phyloP scores from a whole-genome alignment of 2,329 filamentous ascomycete genomes.

The Colletotrichum liaoningense region DNA sequence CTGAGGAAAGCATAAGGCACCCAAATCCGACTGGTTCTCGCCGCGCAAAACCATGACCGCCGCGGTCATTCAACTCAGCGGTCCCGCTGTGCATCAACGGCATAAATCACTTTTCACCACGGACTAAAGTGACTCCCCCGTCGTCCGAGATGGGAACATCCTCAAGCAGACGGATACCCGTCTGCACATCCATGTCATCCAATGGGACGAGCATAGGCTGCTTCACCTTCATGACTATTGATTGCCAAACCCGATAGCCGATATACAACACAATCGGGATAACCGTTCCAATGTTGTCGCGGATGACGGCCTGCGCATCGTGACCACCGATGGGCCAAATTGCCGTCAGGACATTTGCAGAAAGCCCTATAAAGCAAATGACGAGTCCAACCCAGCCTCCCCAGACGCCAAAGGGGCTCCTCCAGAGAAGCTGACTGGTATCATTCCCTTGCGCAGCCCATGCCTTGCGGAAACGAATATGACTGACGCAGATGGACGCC shows the following conservation, averaged over 20 bases:
- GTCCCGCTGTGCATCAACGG: neutral
- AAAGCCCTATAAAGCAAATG: slow-evolving; percentile 44
- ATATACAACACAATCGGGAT: slow-evolving; percentile 41
- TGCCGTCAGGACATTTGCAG: slow-evolving; percentile 44
- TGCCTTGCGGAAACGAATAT: slow-evolving; percentile 57
- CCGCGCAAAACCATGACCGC: neutral
- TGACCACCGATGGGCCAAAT: slow-evolving; percentile 37
- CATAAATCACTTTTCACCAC: neutral
- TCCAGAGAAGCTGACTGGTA: slow-evolving; percentile 46
- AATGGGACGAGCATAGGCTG: slow-evolving; percentile 39
- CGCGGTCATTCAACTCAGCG: neutral
- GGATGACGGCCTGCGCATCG: slow-evolving; percentile 36
- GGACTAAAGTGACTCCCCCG: neutral
- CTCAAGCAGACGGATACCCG: slow-evolving; percentile 31
- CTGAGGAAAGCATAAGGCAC: neutral
- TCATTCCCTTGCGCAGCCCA: slow-evolving; percentile 51
- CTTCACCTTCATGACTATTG: slow-evolving; percentile 12
- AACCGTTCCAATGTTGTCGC: slow-evolving; percentile 44
- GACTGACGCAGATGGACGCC: slow-evolving; percentile 57
- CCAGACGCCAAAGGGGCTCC: slow-evolving; percentile 43
- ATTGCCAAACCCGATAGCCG: slow-evolving; percentile 40
- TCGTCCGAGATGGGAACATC: slow-evolving; percentile 10
- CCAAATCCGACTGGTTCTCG: neutral
- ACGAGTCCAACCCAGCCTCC: slow-evolving; percentile 40
- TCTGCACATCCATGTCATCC: slow-evolving; percentile 40